Conservation (phyloP, 129 eudicot genomes). For the Calendula officinalis region DNA sequence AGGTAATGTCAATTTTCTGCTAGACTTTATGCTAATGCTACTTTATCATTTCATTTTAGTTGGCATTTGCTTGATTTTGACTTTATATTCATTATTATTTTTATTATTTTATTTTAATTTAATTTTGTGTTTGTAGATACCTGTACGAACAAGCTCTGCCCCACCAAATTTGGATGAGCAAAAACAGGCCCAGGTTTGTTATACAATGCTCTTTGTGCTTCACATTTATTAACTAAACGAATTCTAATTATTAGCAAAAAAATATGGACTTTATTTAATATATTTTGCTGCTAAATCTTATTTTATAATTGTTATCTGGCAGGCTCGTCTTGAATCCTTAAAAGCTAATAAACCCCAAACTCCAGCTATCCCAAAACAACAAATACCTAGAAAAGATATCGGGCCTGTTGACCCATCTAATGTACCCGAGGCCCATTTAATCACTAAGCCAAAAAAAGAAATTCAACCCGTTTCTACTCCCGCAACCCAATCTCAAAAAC, state of each 20-base stretch:
- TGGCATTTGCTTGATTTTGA: not conserved
- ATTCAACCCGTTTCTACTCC: slow-evolving; percentile 31
- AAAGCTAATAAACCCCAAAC: slow-evolving; percentile 35
- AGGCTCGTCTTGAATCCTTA: slow-evolving; percentile 55
- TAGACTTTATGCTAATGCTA: not conserved
- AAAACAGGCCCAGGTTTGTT: slow-evolving; percentile 68
- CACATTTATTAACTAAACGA: not conserved
- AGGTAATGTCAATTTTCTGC: slow-evolving; percentile 38
- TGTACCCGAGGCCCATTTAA: slow-evolving; percentile 32
- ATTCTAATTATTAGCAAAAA: no score
- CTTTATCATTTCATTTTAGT: no score
- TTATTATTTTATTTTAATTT: not conserved
- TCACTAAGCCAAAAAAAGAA: slow-evolving; percentile 48
- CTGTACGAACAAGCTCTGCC: slow-evolving; percentile 87
- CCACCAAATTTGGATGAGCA: slow-evolving; percentile 87
- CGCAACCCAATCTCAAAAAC: slow-evolving; percentile 48
- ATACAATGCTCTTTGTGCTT: not conserved
- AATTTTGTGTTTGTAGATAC: slow-evolving; percentile 47
- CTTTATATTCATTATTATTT: not conserved
- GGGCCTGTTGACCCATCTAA: slow-evolving; percentile 33
- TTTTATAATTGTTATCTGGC: slow-evolving; percentile 11
- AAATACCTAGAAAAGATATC: slow-evolving; percentile 46
- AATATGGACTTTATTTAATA: no score
- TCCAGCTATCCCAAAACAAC: slow-evolving; percentile 54
- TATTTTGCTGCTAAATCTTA: not conserved